These are phyloP conservation scores for Colletotrichum neosansevieriae DNA, from an alignment of 2,329 filamentous ascomycete species.

Conservation along the genomic window DNA sequence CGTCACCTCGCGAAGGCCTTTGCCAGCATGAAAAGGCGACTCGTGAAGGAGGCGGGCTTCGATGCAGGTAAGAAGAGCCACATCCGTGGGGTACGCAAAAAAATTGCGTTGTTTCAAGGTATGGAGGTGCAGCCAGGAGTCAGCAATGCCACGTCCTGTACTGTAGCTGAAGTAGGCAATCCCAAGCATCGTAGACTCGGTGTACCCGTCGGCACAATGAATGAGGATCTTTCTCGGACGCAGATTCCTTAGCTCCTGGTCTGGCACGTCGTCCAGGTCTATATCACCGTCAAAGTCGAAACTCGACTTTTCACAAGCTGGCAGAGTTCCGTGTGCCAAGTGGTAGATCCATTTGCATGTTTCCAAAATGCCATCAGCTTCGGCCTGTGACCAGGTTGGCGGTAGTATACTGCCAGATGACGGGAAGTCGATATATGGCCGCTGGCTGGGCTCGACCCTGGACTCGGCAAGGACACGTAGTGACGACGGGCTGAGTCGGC, in stretches of 20 bases:
- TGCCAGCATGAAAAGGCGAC: slow-evolving; percentile 68
- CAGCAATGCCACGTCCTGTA: slow-evolving; percentile 81
- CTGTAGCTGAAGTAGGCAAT: slow-evolving; percentile 96
- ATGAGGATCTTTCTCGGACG: slow-evolving; percentile 80
- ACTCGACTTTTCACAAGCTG: slow-evolving; percentile 41
- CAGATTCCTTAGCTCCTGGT: slow-evolving; percentile 30
- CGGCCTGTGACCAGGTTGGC: slow-evolving; percentile 83
- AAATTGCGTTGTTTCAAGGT: slow-evolving; percentile 87
- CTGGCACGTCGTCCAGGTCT: slow-evolving; percentile 57
- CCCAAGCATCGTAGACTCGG: slow-evolving; percentile 88
- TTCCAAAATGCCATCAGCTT: slow-evolving; percentile 86
- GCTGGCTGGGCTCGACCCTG: slow-evolving; percentile 52
- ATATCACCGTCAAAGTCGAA: slow-evolving; percentile 66
- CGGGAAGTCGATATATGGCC: slow-evolving; percentile 79
- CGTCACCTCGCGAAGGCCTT: slow-evolving; percentile 65
- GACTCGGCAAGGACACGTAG: slow-evolving; percentile 73
- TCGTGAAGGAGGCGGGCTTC: slow-evolving; percentile 80
- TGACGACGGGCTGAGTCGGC: slow-evolving; percentile 77
- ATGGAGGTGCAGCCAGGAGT: slow-evolving; percentile 90
- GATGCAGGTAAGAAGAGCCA: slow-evolving; percentile 82
- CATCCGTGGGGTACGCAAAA: slow-evolving; percentile 94
- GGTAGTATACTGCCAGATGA: slow-evolving; percentile 93
- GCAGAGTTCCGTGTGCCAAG: slow-evolving; percentile 75
- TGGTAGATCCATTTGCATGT: slow-evolving; percentile 93
- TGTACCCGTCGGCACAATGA: slow-evolving; percentile 96